Conservation (phyloP, 805 yeast species). For the Babjeviella inositovora region DNA sequence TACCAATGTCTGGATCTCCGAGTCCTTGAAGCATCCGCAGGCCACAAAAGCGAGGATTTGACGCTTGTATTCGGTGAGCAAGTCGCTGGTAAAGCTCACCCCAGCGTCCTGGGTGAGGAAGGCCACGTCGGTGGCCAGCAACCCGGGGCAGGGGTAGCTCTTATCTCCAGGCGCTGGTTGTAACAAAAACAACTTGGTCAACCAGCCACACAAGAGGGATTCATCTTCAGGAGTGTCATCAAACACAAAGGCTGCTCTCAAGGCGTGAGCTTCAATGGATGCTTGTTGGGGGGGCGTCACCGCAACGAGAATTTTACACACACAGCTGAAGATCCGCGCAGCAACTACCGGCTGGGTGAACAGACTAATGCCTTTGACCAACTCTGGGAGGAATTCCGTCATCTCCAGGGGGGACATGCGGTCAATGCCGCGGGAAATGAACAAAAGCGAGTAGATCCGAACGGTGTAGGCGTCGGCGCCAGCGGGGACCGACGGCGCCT, state of each 20-base stretch:
- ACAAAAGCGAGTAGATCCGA: slow-evolving; percentile 44
- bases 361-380: slow-evolving; percentile 26
- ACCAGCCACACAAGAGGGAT: slow-evolving; percentile 23
- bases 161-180: slow-evolving; percentile 21
- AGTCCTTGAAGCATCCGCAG: slow-evolving; percentile 20
- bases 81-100: slow-evolving; percentile 31
- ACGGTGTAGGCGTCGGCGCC: slow-evolving; percentile 31
- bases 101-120: slow-evolving; percentile 64
- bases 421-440: slow-evolving; percentile 53
- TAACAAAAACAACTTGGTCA: slow-evolving; percentile 42
- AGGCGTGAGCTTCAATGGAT: slow-evolving; percentile 18
- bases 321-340: slow-evolving; percentile 46
- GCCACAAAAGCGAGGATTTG: slow-evolving; percentile 25
- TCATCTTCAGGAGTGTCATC: slow-evolving; percentile 19
- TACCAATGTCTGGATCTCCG: slow-evolving; percentile 25
- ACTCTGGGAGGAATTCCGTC: slow-evolving; percentile 23
- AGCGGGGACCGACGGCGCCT: slow-evolving; percentile 26
- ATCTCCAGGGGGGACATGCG: slow-evolving; percentile 23
- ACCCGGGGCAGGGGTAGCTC: slow-evolving; percentile 41
- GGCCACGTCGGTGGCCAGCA: slow-evolving; percentile 34
- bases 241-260: slow-evolving; percentile 17
- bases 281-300: slow-evolving; percentile 36
- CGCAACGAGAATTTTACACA: slow-evolving; percentile 31
- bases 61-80: slow-evolving; percentile 21
- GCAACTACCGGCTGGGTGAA: slow-evolving; percentile 14